Conservation (phyloP, 2,329 filamentous ascomycete genomes). For the Fusarium aywerte region DNA sequence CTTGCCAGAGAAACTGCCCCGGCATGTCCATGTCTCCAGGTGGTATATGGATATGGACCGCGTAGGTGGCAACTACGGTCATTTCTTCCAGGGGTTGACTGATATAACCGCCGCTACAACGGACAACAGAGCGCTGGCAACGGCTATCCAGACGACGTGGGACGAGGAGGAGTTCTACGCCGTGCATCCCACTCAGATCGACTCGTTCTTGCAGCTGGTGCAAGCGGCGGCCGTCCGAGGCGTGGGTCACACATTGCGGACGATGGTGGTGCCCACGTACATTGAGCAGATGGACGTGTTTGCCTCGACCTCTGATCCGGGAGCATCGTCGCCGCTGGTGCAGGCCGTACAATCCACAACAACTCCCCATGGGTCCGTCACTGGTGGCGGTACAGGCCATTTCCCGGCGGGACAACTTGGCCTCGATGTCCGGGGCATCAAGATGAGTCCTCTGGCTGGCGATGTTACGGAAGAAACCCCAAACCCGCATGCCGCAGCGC, state of each 20-base stretch:
- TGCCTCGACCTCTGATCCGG: constrained; percentile 1
- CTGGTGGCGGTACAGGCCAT: constrained; percentile 4
- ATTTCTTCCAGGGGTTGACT: constrained; percentile 7
- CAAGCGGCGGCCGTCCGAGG: constrained; percentile 10
- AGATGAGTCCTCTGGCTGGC: constrained; percentile 9
- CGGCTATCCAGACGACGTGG: neutral
- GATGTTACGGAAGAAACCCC: neutral
- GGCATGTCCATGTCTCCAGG: neutral
- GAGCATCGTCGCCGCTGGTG: constrained; percentile 4
- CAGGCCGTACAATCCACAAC: neutral
- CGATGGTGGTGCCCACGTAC: constrained; percentile 14
- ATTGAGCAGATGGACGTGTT: constrained; percentile 12
- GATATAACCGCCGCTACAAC: constrained; percentile 7
- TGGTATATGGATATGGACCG: constrained; percentile 12
- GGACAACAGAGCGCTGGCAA: constrained; percentile 8
- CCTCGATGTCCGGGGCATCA: constrained; percentile 6
- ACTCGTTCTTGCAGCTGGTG: constrained; percentile 16
- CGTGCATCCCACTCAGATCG: constrained; percentile 23
- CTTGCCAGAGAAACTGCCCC: constrained; percentile 2
- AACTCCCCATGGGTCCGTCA: neutral
- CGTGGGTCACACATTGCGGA: neutral
- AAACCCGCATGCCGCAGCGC: constrained; percentile 16
- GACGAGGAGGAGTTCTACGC: constrained; percentile 15
- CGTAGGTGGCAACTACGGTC: constrained; percentile 8
- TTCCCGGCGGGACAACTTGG: constrained; percentile 5